Evolutionary conservation across 73 alveolate species (phyloP), one percentile per base, ranked within the genome.

Genomic region (Paramecium sonneborni): DNA sequence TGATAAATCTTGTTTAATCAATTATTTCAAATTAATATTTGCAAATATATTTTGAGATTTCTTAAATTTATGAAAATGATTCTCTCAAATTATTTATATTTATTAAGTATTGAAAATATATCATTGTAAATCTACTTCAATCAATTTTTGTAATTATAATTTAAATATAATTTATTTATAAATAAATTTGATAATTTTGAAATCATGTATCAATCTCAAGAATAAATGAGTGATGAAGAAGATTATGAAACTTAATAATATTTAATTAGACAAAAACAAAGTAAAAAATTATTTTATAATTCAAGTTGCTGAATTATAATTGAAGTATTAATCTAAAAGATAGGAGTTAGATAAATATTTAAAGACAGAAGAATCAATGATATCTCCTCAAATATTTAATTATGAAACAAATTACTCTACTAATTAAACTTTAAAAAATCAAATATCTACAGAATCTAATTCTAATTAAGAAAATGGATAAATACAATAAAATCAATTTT

Each of bases 221-320:
- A 52, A 52, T n/a, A n/a, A 18, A n/a, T 52, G 68, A 52, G 68
- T 62, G 84, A 62, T 62, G 84, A 62, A 11, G 84, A 62, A 62
- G 84, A 62, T 62, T 62, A 14, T 26, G 84, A 62, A 62, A 62
- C 84, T 30, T 32, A 62, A 62, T 62, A 62, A 62, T 62, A 62
- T n/a, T 44, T 62, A 10, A 12, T 62, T 12, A 21, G 84, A 28
- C 24, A 62, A 62, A 10, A 26, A 62, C 26, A 62, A 62, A 62
- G 84, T 62, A 62, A 26, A 4, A 15, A 15, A 48, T 10, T 15
- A 52, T 9, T 62, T n/a, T n/a, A n/a, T n/a, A n/a, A 62, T 62
- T 32, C 20, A 12, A 62, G 84, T 62, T 62, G 44, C 39, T 62
- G 84, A 62, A 62, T 32, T 62, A 30, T 10, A 62, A 62, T 62